These are phyloP conservation scores for Aulographum hederae DNA, from an alignment of 2,329 filamentous ascomycete genomes.

Conservation along the genomic window DNA sequence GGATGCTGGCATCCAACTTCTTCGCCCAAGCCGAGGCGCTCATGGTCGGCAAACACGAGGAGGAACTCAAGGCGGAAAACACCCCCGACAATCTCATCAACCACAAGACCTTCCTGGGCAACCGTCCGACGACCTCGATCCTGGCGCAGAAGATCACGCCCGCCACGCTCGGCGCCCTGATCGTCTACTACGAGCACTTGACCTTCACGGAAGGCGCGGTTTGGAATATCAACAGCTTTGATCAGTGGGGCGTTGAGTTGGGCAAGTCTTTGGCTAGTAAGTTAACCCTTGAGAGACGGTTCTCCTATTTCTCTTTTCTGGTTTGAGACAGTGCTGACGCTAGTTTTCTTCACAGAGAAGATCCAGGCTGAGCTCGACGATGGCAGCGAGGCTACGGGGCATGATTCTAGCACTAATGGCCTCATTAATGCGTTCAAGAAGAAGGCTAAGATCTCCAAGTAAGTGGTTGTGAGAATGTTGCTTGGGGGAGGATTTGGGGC, in stretches of 20 bases:
- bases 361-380: conserved; percentile 59
- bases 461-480: no score
- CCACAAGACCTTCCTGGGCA: conserved; percentile 99
- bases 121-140: conserved; percentile 91
- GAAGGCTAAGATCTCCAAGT: conserved; percentile 37
- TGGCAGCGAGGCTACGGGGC: conserved; percentile 48
- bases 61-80: conserved; percentile 61
- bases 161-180: conserved; percentile 79
- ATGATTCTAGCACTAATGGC: conserved; percentile 77
- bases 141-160: conserved; percentile 88
- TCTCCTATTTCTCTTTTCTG: neutral
- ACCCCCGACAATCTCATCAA: conserved; percentile 59
- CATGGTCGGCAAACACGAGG: conserved; percentile 77
- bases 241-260: conserved; percentile 98
- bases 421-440: conserved; percentile 88
- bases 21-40: conserved; percentile 76
- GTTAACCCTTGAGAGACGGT: no score
- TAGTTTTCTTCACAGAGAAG: no score
- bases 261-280: conserved; percentile 88
- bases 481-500: no score
- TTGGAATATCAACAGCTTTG: conserved; percentile 99
- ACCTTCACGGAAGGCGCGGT: conserved; percentile 95
- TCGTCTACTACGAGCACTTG: conserved; percentile 97
- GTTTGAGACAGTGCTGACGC: neutral
- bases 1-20: conserved; percentile 83